phyloP scores from a whole-genome alignment of 2,329 filamentous ascomycete species.

The Phialocephala sp. region DNA sequence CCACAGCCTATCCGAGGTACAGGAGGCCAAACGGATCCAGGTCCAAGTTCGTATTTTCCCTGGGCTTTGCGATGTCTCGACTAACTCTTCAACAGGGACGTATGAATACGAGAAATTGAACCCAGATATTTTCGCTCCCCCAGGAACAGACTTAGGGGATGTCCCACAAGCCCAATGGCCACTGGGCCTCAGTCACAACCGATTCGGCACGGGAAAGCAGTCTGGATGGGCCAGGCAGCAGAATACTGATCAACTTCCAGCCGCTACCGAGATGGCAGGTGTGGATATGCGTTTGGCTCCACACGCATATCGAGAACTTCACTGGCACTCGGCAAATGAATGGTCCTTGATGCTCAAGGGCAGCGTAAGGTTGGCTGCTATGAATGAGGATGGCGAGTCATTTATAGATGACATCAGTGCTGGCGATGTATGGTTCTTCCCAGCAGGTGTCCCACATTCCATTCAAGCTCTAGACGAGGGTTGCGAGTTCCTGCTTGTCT shows the following conservation, averaged over 20 bases:
- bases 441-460: slow-evolving; percentile 55
- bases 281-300: slow-evolving; percentile 65
- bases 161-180: slow-evolving; percentile 58
- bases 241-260: slow-evolving; percentile 57
- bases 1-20: slow-evolving; percentile 61
- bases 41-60: slow-evolving; percentile 46
- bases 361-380: slow-evolving; percentile 55
- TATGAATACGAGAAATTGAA: slow-evolving; percentile 58
- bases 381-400: slow-evolving; percentile 56
- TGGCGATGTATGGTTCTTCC: slow-evolving; percentile 62
- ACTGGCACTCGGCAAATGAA: slow-evolving; percentile 63
- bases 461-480: slow-evolving; percentile 61
- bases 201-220: slow-evolving; percentile 43
- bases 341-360: slow-evolving; percentile 61
- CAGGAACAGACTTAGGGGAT: slow-evolving; percentile 56
- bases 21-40: slow-evolving; percentile 55
- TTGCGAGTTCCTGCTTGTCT: slow-evolving; percentile 64
- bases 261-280: slow-evolving; percentile 56
- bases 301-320: slow-evolving; percentile 65
- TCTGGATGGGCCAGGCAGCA: slow-evolving; percentile 64
- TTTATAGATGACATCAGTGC: slow-evolving; percentile 55
- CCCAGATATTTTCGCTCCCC: slow-evolving; percentile 59
- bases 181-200: slow-evolving; percentile 56
- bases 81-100: slow-evolving; percentile 41
- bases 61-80: background rate